Base-by-base conservation (phyloP, 306 rosid genomes). In the Castanea sativa region DNA sequence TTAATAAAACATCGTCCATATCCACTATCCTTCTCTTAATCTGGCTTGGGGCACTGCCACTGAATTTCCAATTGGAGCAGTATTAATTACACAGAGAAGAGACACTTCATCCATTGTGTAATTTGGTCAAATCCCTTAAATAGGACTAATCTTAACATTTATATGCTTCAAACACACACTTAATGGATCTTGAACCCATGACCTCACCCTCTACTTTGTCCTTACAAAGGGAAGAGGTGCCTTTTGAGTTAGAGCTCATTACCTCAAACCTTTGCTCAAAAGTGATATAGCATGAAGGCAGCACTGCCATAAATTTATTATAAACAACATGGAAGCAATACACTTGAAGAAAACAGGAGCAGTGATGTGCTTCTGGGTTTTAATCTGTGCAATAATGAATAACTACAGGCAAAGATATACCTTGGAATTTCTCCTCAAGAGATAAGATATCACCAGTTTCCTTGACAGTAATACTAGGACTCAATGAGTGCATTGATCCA, bases 341-440 rank as follows among this genome's bases (percentile, higher is more conserved):
- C 59, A 63, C 65, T 41, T 53, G 49, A 27, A 77, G 3, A 71
- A 25, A 73, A 16, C 10, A 56, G 67, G 73, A 51, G 45, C 33
- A 64, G 10, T 32, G 52, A 53, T 59, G 71, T 27, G 49, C 38
- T 63, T 55, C 45, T 15, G 75, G 69, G 63, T 52, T 55, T 68
- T 69, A 59, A 57, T 79, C 20, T 21, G 75, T 70, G 70, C 51
- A 33, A 74, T 43, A 71, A 43, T 55, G 25, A 71, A 25, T 35
- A 57, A 64, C 21, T 25, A 51, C 53, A 41, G 27, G 52, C 52
- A 35, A 73, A 76, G 58, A 65, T 65, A 53, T 71, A 94, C 99
- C 99, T 89, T 94, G 99, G 79, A 94, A 94, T 86, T 94, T 94
- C 81, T 94, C 99, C 92, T 94, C 99, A 2, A 92, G 93, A 5